These are phyloP conservation scores for Aspergillus mulundensis DNA, from an alignment of 495 filamentous ascomycete species.

Conservation along the genomic window DNA sequence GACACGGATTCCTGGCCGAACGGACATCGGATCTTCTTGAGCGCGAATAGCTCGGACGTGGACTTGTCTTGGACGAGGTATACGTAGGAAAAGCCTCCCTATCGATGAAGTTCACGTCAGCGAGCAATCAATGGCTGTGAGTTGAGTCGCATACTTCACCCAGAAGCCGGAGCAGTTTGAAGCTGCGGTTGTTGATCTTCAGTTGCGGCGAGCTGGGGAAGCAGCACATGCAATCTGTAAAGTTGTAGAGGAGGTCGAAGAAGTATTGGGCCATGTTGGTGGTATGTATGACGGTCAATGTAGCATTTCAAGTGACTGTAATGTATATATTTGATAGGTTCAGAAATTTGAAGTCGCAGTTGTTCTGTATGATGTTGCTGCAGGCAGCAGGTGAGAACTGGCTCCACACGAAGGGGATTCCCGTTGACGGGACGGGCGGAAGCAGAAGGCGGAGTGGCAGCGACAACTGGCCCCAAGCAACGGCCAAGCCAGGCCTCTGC, in stretches of 20 bases:
- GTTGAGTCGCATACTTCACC: conserved; percentile 62
- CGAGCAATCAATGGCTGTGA: neutral
- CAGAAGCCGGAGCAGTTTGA: conserved; percentile 89
- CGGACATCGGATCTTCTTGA: conserved; percentile 98
- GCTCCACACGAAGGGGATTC: conserved; percentile 3
- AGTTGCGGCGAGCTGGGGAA: conserved; percentile 90
- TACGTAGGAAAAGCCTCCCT: conserved; percentile 97
- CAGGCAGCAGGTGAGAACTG: neutral
- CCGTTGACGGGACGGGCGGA: conserved; percentile 1
- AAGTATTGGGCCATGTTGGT: conserved; percentile 74
- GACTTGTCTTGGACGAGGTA: conserved; percentile 93
- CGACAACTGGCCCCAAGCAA: neutral
- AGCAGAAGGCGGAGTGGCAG: conserved; percentile 3
- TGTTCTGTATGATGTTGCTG: neutral
- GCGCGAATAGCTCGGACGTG: conserved; percentile 76
- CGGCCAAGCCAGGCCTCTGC: neutral
- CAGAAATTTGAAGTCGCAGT: neutral
- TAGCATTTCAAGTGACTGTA: neutral
- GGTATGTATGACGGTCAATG: neutral
- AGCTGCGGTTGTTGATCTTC: conserved; percentile 90
- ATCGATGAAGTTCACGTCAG: conserved; percentile 5
- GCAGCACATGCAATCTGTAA: conserved; percentile 91
- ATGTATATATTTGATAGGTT: neutral
- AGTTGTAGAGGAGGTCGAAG: conserved; percentile 81
- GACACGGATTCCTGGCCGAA: conserved; percentile 95